Conservation (phyloP, 2,329 filamentous ascomycete species). For the Trichoderma asperellum region DNA sequence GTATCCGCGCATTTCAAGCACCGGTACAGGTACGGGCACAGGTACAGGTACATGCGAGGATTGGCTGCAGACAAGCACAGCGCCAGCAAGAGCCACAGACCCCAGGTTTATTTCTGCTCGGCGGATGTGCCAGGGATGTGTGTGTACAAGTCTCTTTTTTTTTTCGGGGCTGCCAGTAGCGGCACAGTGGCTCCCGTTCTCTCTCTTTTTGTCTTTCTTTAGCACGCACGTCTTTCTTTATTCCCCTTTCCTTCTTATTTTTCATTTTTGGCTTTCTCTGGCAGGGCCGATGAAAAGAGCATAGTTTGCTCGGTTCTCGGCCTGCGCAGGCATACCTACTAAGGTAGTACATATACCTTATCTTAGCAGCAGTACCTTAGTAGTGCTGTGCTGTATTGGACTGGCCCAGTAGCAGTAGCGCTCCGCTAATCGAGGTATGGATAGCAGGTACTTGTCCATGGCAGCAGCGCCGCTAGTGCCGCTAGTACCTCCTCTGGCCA, state of each 20-base stretch:
- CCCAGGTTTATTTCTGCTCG: constrained; percentile 22
- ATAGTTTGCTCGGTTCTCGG: neutral
- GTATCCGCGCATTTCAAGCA: constrained; percentile 11
- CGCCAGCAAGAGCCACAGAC: constrained; percentile 20
- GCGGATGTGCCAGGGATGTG: neutral
- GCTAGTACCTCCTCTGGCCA: neutral
- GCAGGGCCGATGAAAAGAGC: neutral
- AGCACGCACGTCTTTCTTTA: neutral
- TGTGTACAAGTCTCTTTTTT: neutral
- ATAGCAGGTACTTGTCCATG: neutral
- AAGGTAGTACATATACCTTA: no score
- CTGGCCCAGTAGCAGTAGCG: neutral
- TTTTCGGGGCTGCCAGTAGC: neutral
- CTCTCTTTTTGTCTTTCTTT: neutral
- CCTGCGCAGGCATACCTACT: no score
- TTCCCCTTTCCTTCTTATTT: neutral
- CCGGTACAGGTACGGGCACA: neutral
- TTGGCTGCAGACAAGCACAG: constrained; percentile 23
- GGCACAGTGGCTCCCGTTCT: neutral
- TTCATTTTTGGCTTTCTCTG: neutral
- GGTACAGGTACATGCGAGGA: neutral
- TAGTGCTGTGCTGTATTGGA: no score
- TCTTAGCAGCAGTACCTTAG: no score
- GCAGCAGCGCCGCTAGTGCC: neutral
- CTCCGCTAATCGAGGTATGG: neutral